A percentile compares a stretch with the other conserved stretches of the same genome.
Evolutionary conservation across 352 stramenopile genomes (phyloP).

Genomic region (Aphanomyces stellatus): DNA sequence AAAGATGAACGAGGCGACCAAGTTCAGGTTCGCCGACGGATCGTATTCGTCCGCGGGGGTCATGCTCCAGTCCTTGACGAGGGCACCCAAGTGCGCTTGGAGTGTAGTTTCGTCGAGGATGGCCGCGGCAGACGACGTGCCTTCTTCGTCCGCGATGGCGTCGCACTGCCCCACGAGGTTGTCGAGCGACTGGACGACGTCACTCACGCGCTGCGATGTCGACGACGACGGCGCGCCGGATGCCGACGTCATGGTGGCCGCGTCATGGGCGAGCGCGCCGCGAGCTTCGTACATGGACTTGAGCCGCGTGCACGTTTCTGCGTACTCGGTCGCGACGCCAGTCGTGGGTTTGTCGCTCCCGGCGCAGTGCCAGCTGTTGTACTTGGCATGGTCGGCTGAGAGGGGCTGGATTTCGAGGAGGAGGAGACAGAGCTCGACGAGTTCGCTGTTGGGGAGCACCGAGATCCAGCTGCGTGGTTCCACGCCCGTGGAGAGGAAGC

Average conservation of each 20-base stretch:
- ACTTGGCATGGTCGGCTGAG: conserved; percentile 3
- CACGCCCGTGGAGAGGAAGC: not conserved
- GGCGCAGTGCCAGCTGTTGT: not conserved
- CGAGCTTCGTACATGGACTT: conserved; percentile 12
- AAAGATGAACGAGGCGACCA: not conserved
- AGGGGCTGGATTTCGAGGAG: conserved; percentile 7
- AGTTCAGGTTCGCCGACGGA: not conserved
- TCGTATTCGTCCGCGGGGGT: conserved; percentile 4
- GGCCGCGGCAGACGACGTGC: not conserved
- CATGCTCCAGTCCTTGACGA: conserved; percentile 14
- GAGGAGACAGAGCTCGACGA: not conserved
- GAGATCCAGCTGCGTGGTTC: conserved; percentile 12
- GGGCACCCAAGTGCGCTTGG: not conserved
- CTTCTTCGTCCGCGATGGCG: not conserved
- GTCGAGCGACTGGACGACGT: not conserved
- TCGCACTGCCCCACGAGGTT: conserved; percentile 5
- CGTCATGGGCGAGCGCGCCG: not conserved
- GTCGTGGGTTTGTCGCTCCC: not conserved
- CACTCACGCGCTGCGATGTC: not conserved
- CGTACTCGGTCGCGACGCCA: not conserved
- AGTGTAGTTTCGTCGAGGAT: not conserved
- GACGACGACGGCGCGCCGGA: no score
- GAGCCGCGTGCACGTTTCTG: conserved; percentile 4
- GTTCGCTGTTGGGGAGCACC: conserved; percentile 4
- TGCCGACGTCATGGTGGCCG: not conserved